A percentile compares a stretch with the other conserved stretches of the same genome.
phyloP scores from a whole-genome alignment of 192 early-diverging fungal species.

The Coemansia sp. region DNA sequence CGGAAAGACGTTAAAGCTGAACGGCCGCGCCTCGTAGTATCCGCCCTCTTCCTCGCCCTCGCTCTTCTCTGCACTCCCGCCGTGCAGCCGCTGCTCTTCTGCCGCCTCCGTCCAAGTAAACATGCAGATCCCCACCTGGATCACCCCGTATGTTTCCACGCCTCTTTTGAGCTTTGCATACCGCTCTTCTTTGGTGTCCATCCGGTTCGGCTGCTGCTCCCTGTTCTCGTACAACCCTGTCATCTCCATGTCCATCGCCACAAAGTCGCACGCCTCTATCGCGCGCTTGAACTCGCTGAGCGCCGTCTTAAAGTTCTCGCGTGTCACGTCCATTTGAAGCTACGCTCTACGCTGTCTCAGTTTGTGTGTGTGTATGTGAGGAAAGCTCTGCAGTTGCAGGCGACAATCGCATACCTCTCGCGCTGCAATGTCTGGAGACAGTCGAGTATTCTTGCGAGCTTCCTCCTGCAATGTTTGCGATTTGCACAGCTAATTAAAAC shows the following conservation, averaged over 20 bases:
- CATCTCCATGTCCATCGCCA: conserved; percentile 51
- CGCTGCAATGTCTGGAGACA: not conserved
- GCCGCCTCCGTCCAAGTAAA: conserved; percentile 65
- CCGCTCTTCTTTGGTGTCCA: conserved; percentile 59
- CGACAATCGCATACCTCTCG: conserved; percentile 1
- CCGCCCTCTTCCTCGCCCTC: conserved; percentile 9
- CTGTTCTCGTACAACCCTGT: conserved; percentile 43
- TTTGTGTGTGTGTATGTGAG: not conserved
- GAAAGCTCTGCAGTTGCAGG: not conserved
- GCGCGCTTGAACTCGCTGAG: conserved; percentile 29
- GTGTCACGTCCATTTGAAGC: conserved; percentile 39
- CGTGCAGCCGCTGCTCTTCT: not conserved
- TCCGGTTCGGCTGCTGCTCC: conserved; percentile 25
- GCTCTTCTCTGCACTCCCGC: not conserved
- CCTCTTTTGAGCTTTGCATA: conserved; percentile 58
- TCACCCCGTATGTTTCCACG: conserved; percentile 57
- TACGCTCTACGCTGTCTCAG: not conserved
- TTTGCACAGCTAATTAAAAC: not conserved
- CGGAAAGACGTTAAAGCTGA: conserved; percentile 91
- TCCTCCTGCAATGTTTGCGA: not conserved
- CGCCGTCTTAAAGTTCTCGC: conserved; percentile 31
- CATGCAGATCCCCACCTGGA: conserved; percentile 82
- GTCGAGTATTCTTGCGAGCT: too few species aligned
- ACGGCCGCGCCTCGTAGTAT: conserved; percentile 73
- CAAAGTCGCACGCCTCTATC: conserved; percentile 39